Conservation (phyloP, 2,329 filamentous ascomycete species). For the Sphaceloma murrayae region DNA sequence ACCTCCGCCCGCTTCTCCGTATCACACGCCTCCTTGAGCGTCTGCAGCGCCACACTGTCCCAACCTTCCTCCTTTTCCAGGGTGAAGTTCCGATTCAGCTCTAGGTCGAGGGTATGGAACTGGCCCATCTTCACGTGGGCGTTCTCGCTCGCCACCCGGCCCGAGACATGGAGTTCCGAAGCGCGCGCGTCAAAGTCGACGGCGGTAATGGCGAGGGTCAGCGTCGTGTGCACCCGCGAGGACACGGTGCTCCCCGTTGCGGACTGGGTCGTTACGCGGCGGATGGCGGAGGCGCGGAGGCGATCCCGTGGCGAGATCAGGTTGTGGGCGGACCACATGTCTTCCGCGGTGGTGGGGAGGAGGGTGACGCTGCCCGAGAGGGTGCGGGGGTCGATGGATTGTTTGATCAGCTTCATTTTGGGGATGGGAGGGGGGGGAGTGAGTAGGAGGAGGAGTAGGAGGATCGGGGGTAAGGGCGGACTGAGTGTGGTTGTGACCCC, state of each 20-base stretch:
- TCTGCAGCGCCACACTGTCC: constrained; percentile 78
- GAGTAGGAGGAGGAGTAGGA: not conserved
- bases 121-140: constrained; percentile 57
- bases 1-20: constrained; percentile 72
- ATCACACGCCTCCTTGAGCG: constrained; percentile 68
- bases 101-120: constrained; percentile 69
- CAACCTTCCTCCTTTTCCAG: constrained; percentile 76
- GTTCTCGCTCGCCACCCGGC: constrained; percentile 56
- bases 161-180: constrained; percentile 58
- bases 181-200: constrained; percentile 62
- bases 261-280: constrained; percentile 53
- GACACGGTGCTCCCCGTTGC: constrained; percentile 53
- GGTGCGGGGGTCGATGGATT: constrained; percentile 53
- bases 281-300: constrained; percentile 56
- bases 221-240: constrained; percentile 53
- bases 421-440: not conserved
- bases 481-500: not conserved
- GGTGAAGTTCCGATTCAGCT: constrained; percentile 78
- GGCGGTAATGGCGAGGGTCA: constrained; percentile 55
- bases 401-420: constrained; percentile 57
- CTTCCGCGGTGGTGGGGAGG: constrained; percentile 62
- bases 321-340: constrained; percentile 74
- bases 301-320: constrained; percentile 57
- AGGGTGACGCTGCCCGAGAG: constrained; percentile 57
- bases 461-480: not conserved